Conservation (phyloP, 768 basidiomycete species). For the Mrakia frigida region DNA sequence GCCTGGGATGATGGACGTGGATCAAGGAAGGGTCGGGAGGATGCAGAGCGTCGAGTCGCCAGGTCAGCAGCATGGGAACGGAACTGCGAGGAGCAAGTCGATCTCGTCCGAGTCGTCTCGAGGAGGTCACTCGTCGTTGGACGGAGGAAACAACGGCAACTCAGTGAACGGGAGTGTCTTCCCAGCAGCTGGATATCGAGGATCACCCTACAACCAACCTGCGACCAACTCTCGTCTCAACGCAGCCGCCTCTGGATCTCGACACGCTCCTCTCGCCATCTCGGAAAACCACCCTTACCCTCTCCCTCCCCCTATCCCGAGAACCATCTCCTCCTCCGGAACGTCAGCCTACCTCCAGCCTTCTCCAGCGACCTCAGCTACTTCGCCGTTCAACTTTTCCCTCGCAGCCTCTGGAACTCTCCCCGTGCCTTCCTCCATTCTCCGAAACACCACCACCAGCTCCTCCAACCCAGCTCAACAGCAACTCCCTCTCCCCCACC, state of each 20-base stretch:
- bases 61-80: slow-evolving; percentile 10
- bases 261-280: slow-evolving; percentile 13
- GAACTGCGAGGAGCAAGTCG: slow-evolving; percentile 4
- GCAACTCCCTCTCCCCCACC: background rate
- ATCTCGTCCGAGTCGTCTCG: slow-evolving; percentile 17
- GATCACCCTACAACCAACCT: background rate
- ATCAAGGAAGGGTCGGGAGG: background rate
- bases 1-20: slow-evolving; percentile 1
- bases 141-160: background rate
- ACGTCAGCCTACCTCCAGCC: slow-evolving; percentile 3
- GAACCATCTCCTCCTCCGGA: slow-evolving; percentile 16
- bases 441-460: slow-evolving; percentile 6
- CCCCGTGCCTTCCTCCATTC: background rate
- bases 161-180: too few species aligned
- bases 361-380: background rate
- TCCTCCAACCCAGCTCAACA: background rate
- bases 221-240: background rate
- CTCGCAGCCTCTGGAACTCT: background rate
- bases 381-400: background rate
- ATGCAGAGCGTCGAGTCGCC: slow-evolving; percentile 7
- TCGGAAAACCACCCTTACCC: slow-evolving; percentile 28
- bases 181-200: background rate
- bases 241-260: background rate
- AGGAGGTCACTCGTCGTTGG: slow-evolving; percentile 11
- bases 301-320: slow-evolving; percentile 22